Base-by-base conservation (phyloP, 2,329 filamentous ascomycete genomes). In the Emmonsiellopsis sp. region DNA sequence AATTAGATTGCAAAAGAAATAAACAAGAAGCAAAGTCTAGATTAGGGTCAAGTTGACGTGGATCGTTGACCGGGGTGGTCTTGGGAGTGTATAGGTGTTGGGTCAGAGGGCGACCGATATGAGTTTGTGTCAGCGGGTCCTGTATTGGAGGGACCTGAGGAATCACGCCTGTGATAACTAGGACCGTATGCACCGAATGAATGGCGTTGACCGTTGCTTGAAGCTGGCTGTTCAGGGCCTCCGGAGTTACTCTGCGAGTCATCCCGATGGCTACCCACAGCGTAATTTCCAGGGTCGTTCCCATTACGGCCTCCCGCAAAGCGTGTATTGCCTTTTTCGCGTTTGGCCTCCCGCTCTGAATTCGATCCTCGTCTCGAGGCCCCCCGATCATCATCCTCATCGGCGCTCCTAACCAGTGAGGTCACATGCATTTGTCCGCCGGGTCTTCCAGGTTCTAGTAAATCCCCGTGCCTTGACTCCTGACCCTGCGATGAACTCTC, bases 401-500 rank as follows among this genome's bases (percentile, higher is more conserved):
- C 49, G 6, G 9, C 13, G 27, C 31, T 36, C n/a, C 27, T 45
- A 2, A 46, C 42, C 21, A 52, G 14, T 8, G 50, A 52, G 31
- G 40, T 46, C 32, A 52, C 42, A 46, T 50, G 52, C 39, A 49
- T 49, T 17, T 53, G 51, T n/a, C 51, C 51, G 10, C 37, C 40
- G n/a, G 27, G 45, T 7, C 46, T 39, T 17, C 52, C 46, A 9
- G 37, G 42, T 13, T 53, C 52, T 31, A 45, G 46, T 14, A 44
- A 43, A 33, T 50, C 46, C 7, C 37, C 45, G 21, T 50, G 46
- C 2, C 39, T 37, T 17, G 37, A 11, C 31, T 53, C 62, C 61
- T 45, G 52, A n/a, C 63, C 60, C 39, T 61, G 74, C 8, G 74
- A 73, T 5, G 81, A 83, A 55, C 81, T 67, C 63, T 86, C 84